Conservation (phyloP, 352 stramenopile species). For the Aphanomyces cochlioides region DNA sequence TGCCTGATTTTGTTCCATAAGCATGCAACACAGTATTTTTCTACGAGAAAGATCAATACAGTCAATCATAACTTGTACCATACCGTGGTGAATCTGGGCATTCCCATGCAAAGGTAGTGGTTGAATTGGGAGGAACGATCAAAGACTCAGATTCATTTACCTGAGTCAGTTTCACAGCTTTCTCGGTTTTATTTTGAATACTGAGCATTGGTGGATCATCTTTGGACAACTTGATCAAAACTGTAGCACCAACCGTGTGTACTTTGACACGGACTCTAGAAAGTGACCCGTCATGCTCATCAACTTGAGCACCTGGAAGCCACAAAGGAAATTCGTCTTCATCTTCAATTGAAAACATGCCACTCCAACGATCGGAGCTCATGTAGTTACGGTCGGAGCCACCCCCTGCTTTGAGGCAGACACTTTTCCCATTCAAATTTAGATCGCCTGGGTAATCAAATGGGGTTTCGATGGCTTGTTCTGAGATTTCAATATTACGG, state of each 20-base stretch:
- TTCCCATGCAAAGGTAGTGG: conserved; percentile 75
- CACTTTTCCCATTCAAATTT: background rate
- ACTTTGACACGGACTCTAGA: conserved; percentile 74
- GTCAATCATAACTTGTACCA: conserved; percentile 5
- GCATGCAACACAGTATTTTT: conserved; percentile 53
- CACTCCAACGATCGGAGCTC: conserved; percentile 70
- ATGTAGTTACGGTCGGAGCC: conserved; percentile 33
- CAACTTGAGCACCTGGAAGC: conserved; percentile 54
- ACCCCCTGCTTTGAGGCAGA: conserved; percentile 13
- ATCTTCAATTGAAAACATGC: conserved; percentile 71
- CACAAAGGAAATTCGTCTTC: conserved; percentile 84
- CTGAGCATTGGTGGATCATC: conserved; percentile 84
- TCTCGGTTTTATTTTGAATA: conserved; percentile 77
- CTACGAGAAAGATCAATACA: conserved; percentile 28
- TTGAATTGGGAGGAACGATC: conserved; percentile 64
- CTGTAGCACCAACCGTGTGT: conserved; percentile 65
- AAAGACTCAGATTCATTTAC: conserved; percentile 56
- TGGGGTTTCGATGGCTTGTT: conserved; percentile 35
- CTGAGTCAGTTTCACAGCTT: conserved; percentile 70
- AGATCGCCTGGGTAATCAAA: conserved; percentile 14
- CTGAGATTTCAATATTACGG: conserved; percentile 58
- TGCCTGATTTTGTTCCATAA: background rate
- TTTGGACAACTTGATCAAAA: conserved; percentile 70
- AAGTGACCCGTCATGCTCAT: conserved; percentile 34
- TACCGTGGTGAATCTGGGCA: conserved; percentile 72